phyloP scores from a whole-genome alignment of 208 protist genomes.

The Vickermania spadyakhi region DNA sequence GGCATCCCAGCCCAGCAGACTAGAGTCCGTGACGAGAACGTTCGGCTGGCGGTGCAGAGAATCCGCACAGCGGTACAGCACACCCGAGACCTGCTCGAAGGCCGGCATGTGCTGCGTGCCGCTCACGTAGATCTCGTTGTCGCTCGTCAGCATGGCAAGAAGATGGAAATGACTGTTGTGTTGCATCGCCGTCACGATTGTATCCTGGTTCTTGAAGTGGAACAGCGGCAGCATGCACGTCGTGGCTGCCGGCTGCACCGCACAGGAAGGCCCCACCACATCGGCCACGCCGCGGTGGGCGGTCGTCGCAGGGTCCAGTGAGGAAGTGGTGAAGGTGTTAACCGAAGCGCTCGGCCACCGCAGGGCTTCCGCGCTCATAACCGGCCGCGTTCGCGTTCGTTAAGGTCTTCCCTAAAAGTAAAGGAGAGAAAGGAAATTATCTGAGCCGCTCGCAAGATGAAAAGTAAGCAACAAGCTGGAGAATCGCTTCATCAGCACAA shows the following conservation, averaged over 20 bases:
- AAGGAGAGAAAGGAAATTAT: too few species aligned
- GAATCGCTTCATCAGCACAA: too few species aligned
- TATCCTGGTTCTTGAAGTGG: slow-evolving; percentile 61
- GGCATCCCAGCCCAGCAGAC: slow-evolving; percentile 48
- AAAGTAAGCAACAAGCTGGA: too few species aligned
- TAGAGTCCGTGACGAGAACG: slow-evolving; percentile 17
- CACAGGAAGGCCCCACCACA: too few species aligned
- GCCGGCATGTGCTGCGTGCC: slow-evolving; percentile 52
- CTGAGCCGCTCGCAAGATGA: too few species aligned
- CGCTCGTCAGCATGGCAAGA: slow-evolving; percentile 61
- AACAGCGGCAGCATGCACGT: slow-evolving; percentile 69
- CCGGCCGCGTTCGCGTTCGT: too few species aligned
- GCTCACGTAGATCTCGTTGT: slow-evolving; percentile 63
- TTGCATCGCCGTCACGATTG: slow-evolving; percentile 75
- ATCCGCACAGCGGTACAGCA: neutral
- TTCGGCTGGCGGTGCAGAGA: neutral
- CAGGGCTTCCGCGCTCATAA: too few species aligned
- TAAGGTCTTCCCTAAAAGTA: too few species aligned
- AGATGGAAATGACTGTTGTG: slow-evolving; percentile 81
- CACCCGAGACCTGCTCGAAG: slow-evolving; percentile 21
- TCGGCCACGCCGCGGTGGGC: slow-evolving; percentile 5
- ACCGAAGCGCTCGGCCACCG: too few species aligned
- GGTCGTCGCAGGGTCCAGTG: slow-evolving; percentile 10
- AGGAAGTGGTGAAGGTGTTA: slow-evolving; percentile 5
- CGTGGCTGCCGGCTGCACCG: slow-evolving; percentile 11